A percentile compares a stretch with the other conserved stretches of the same genome.
Conservation (phyloP, 176 grass and related monocot species). For the Themeda triandra region DNA sequence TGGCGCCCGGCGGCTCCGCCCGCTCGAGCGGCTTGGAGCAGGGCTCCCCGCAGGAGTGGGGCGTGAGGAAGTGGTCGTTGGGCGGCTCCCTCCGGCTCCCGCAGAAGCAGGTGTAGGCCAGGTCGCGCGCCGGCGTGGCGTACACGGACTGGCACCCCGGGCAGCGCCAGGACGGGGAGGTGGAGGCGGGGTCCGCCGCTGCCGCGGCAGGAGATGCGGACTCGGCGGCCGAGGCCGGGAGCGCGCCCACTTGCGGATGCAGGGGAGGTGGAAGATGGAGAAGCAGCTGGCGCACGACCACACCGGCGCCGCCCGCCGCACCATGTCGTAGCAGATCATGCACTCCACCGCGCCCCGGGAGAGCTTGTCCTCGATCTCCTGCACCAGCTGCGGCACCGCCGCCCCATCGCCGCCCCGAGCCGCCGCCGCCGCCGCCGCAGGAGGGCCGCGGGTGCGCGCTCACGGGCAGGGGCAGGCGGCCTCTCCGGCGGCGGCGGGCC, state of each 20-base stretch:
- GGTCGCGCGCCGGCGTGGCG: conserved; percentile 41
- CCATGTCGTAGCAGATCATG: conserved; percentile 99
- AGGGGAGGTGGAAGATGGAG: conserved; percentile 93
- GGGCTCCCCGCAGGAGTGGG: conserved; percentile 87
- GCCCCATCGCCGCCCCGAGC: background rate
- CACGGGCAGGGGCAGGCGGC: background rate
- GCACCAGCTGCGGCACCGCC: conserved; percentile 79
- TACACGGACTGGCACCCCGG: conserved; percentile 90
- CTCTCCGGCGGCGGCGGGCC: conserved; percentile 9
- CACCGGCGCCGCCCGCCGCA: conserved; percentile 66
- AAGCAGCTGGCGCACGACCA: conserved; percentile 97
- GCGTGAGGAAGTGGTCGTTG: conserved; percentile 82
- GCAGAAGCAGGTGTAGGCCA: conserved; percentile 90
- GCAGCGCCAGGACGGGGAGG: conserved; percentile 62
- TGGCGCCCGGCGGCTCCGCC: background rate
- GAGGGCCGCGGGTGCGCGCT: no score
- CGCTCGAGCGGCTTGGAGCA: conserved; percentile 67
- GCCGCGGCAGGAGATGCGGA: conserved; percentile 25
- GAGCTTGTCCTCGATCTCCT: conserved; percentile 96
- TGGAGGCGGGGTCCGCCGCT: conserved; percentile 6
- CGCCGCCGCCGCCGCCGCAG: background rate
- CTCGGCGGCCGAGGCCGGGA: conserved; percentile 75
- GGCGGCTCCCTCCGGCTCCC: conserved; percentile 49
- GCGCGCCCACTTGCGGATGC: conserved; percentile 89
- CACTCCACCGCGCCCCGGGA: conserved; percentile 75